These are phyloP conservation scores for Phytophthora hybrid DNA, from an alignment of 352 stramenopile species.

Conservation along the genomic window DNA sequence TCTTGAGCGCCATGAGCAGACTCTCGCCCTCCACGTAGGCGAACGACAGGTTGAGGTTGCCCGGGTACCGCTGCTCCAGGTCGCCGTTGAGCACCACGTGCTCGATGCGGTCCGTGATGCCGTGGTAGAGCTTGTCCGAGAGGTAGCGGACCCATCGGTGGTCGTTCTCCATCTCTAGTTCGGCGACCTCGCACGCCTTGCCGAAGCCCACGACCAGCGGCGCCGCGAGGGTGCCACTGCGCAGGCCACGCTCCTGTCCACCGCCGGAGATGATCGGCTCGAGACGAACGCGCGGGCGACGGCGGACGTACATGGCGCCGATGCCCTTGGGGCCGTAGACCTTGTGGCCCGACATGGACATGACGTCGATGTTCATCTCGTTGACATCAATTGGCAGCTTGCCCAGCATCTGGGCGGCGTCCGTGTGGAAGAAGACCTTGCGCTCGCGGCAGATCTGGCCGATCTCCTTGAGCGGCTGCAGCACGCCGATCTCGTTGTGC, in stretches of 20 bases:
- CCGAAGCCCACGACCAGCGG: constrained; percentile 89
- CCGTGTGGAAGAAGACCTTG: constrained; percentile 99
- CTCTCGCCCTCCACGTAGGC: constrained; percentile 99
- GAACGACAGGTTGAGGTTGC: constrained; percentile 99
- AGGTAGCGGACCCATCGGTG: constrained; percentile 95
- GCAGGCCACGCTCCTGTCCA: constrained; percentile 97
- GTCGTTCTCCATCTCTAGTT: constrained; percentile 97
- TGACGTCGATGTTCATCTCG: constrained; percentile 98
- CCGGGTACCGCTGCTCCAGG: constrained; percentile 92
- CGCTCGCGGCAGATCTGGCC: constrained; percentile 91
- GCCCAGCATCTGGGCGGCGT: constrained; percentile 98
- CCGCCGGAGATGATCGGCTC: constrained; percentile 98
- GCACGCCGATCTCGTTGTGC: constrained; percentile 99
- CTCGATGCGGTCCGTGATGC: constrained; percentile 80
- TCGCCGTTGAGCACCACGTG: constrained; percentile 98
- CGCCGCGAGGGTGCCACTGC: constrained; percentile 91
- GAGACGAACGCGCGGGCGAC: constrained; percentile 95
- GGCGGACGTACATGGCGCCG: constrained; percentile 97
- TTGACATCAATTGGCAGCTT: constrained; percentile 99
- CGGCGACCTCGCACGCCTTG: constrained; percentile 93
- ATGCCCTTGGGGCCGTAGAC: constrained; percentile 99
- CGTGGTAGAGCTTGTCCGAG: constrained; percentile 94
- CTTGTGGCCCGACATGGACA: constrained; percentile 98
- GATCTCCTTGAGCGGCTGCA: constrained; percentile 98
- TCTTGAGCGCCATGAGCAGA: constrained; percentile 99